These are phyloP conservation scores for Fusarium circinatum DNA, from an alignment of 2,329 filamentous ascomycete genomes.

Conservation along the genomic window DNA sequence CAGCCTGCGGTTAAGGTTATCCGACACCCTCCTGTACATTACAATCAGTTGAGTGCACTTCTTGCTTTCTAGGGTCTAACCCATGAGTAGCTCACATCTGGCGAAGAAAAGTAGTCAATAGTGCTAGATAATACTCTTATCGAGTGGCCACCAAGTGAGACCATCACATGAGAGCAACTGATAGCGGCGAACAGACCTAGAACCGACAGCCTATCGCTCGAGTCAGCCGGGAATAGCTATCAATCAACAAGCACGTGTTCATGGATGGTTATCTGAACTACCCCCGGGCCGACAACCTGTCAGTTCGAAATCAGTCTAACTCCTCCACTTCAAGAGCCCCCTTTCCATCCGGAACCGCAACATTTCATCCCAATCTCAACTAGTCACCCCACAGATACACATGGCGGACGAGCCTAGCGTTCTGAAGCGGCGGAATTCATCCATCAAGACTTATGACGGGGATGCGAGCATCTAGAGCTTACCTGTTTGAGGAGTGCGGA, in stretches of 20 bases:
- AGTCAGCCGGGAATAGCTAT: background rate
- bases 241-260: background rate
- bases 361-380: background rate
- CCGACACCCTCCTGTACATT: accelerated
- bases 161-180: background rate
- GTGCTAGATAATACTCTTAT: background rate
- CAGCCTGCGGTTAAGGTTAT: too few relatives aligned
- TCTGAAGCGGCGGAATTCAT: background rate
- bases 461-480: background rate
- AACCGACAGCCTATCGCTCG: background rate
- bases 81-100: background rate
- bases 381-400: background rate
- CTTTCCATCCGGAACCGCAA: background rate
- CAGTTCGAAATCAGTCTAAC: background rate
- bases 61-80: background rate
- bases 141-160: background rate
- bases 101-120: background rate
- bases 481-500: background rate
- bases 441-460: background rate
- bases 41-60: background rate
- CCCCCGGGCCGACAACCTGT: background rate
- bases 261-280: background rate
- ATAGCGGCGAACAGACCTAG: background rate
- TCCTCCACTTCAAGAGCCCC: background rate
- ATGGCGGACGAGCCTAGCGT: background rate